Percentiles rank a stretch among this genome's conserved stretches.
Evolutionary conservation across 2,329 filamentous ascomycete genomes (phyloP).

Genomic region (Fusarium buharicum): DNA sequence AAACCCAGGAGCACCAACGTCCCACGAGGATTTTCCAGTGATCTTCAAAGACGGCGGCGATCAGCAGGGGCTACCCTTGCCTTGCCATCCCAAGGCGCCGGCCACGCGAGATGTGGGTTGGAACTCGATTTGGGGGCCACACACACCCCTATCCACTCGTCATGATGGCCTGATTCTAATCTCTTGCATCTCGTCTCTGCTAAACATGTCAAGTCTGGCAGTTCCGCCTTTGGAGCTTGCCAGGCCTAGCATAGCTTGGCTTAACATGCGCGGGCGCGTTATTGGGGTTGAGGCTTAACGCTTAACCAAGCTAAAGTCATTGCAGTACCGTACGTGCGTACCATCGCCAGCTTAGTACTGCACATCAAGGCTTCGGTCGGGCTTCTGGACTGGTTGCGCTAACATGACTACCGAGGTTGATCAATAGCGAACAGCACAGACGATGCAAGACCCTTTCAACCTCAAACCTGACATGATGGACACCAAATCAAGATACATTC

Average conservation of each 20-base stretch:
- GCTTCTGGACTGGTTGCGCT: conserved; percentile 30
- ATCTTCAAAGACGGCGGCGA: conserved; percentile 47
- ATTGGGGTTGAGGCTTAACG: conserved; percentile 30
- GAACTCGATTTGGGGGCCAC: conserved; percentile 37
- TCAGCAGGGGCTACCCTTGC: conserved; percentile 45
- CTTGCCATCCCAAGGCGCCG: conserved; percentile 37
- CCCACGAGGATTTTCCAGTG: conserved; percentile 46
- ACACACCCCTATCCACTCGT: conserved; percentile 35
- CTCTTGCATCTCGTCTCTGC: conserved; percentile 39
- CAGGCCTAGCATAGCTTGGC: conserved; percentile 21
- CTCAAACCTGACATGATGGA: not conserved
- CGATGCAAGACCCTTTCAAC: conserved; percentile 22
- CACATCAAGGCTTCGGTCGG: conserved; percentile 24
- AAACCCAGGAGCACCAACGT: conserved; percentile 18
- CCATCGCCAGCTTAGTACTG: conserved; percentile 15
- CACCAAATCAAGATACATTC: not conserved
- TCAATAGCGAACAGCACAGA: conserved; percentile 17
- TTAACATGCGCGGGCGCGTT: conserved; percentile 22
- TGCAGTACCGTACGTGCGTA: conserved; percentile 1
- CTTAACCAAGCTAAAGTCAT: conserved; percentile 1
- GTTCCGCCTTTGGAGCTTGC: conserved; percentile 30
- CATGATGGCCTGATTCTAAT: conserved; percentile 47
- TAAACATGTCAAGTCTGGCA: conserved; percentile 34
- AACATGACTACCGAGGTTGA: conserved; percentile 30
- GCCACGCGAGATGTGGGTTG: conserved; percentile 49